Conservation (phyloP, 2,329 filamentous ascomycete genomes). For the Fusarium begoniae region DNA sequence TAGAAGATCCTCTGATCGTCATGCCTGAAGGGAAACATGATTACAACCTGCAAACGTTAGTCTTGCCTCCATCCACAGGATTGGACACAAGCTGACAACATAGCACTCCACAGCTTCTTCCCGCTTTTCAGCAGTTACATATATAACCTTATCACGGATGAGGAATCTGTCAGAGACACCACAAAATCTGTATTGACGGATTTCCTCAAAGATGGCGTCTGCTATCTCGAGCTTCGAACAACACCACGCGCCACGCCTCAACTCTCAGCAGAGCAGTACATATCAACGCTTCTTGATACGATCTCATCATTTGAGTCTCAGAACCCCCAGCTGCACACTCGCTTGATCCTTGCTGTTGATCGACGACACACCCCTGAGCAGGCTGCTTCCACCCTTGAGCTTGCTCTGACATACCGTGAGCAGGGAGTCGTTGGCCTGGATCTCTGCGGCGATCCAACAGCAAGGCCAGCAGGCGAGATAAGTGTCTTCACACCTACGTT, state of each 20-base stretch:
- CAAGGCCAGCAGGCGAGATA: slow-evolving; percentile 64
- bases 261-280: slow-evolving; percentile 71
- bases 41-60: slow-evolving; percentile 74
- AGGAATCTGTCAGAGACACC: slow-evolving; percentile 66
- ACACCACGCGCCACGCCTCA: slow-evolving; percentile 73
- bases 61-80: background rate
- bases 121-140: slow-evolving; percentile 82
- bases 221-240: slow-evolving; percentile 82
- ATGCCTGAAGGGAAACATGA: slow-evolving; percentile 78
- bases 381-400: slow-evolving; percentile 69
- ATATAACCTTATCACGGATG: slow-evolving; percentile 76
- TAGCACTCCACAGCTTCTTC: slow-evolving; percentile 69
- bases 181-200: slow-evolving; percentile 71
- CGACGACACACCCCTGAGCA: slow-evolving; percentile 67
- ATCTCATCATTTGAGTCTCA: slow-evolving; percentile 62
- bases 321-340: slow-evolving; percentile 61
- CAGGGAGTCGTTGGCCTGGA: slow-evolving; percentile 77
- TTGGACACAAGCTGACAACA: background rate
- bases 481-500: slow-evolving; percentile 69
- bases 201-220: slow-evolving; percentile 76
- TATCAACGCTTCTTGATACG: slow-evolving; percentile 71
- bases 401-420: slow-evolving; percentile 65
- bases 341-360: slow-evolving; percentile 80
- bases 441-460: slow-evolving; percentile 77
- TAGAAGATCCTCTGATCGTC: slow-evolving; percentile 74